Evolutionary conservation across 768 basidiomycete species (phyloP).

Genomic region (Clathrus columnatus): DNA sequence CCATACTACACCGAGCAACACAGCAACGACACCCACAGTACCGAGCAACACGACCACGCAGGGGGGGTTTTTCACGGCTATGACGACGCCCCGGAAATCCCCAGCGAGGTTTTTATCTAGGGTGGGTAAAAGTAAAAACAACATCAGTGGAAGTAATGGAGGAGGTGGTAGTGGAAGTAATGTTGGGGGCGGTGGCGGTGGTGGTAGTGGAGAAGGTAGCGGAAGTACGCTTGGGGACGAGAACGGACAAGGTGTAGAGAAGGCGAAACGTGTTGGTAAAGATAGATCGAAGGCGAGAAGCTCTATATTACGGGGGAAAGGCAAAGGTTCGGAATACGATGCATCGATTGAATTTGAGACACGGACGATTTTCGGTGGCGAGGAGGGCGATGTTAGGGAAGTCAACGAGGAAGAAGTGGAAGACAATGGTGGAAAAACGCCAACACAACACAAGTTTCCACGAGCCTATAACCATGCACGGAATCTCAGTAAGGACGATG

Average conservation of each 20-base stretch:
- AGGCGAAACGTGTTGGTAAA: too few species aligned
- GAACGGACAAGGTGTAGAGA: background rate
- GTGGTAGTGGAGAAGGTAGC: background rate
- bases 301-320: background rate
- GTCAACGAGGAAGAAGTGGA: slow-evolving; percentile 19
- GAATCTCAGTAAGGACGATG: slow-evolving; percentile 52
- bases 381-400: slow-evolving; percentile 14
- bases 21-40: background rate
- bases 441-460: slow-evolving; percentile 33
- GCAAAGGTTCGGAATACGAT: slow-evolving; percentile 53
- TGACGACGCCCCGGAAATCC: background rate
- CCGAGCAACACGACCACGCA: background rate
- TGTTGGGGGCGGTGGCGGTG: background rate
- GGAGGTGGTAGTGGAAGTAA: background rate
- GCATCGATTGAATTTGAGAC: slow-evolving; percentile 72
- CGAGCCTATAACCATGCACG: slow-evolving; percentile 25
- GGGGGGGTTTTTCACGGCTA: background rate
- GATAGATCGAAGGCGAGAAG: background rate
- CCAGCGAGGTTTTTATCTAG: background rate
- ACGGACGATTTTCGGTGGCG: slow-evolving; percentile 45
- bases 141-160: background rate
- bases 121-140: background rate
- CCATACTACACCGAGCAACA: background rate
- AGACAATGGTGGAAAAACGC: slow-evolving; percentile 16
- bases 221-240: too few species aligned